phyloP scores from a whole-genome alignment of 2,329 filamentous ascomycete genomes.

The Gremmenia infestans region DNA sequence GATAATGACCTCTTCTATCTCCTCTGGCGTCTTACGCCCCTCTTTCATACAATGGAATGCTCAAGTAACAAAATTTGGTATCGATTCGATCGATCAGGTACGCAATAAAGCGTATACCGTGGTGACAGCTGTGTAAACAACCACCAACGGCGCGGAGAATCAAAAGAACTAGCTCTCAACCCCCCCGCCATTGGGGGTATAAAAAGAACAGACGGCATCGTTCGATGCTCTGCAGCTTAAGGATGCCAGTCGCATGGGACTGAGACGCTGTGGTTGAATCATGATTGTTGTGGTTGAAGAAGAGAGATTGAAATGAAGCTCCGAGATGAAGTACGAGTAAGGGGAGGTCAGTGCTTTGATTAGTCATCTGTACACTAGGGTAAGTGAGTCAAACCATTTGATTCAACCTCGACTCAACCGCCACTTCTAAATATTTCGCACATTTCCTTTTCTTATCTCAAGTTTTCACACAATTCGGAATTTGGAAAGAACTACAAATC shows the following conservation, averaged over 20 bases:
- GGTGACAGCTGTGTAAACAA: slow-evolving; percentile 23
- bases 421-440: too few species aligned
- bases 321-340: background rate
- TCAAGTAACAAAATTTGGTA: slow-evolving; percentile 9
- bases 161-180: slow-evolving; percentile 25
- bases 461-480: too few species aligned
- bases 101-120: slow-evolving; percentile 20
- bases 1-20: slow-evolving; percentile 11
- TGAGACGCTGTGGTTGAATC: slow-evolving; percentile 21
- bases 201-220: slow-evolving; percentile 25
- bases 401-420: too few species aligned
- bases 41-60: background rate
- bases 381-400: too few species aligned
- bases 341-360: background rate
- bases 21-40: slow-evolving; percentile 4
- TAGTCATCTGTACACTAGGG: background rate
- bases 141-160: slow-evolving; percentile 20
- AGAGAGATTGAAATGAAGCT: slow-evolving; percentile 4
- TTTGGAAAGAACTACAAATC: too few species aligned
- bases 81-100: slow-evolving; percentile 17
- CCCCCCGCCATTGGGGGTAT: slow-evolving; percentile 32
- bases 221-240: slow-evolving; percentile 21
- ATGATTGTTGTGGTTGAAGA: slow-evolving; percentile 24
- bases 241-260: slow-evolving; percentile 24
- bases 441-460: too few species aligned